Conservation (phyloP, 495 filamentous ascomycete genomes). For the Amorphotheca resinae region DNA sequence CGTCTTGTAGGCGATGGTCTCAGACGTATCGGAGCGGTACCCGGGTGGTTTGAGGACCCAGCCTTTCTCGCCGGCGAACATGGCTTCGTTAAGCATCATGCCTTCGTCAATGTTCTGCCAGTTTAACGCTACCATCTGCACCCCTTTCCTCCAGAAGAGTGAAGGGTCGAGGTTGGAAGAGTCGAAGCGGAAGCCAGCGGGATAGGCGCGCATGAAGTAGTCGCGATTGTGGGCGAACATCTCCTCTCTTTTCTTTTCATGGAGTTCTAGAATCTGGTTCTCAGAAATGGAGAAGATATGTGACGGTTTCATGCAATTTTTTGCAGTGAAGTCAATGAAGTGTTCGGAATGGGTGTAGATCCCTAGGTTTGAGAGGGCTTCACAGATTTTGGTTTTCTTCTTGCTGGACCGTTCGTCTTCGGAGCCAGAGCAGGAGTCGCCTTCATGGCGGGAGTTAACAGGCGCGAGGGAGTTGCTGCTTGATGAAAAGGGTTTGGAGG, state of each 20-base stretch:
- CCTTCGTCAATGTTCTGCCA: constrained; percentile 87
- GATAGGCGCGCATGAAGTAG: constrained; percentile 82
- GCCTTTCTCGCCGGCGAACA: constrained; percentile 72
- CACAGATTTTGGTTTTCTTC: constrained; percentile 55
- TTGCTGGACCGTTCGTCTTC: constrained; percentile 22
- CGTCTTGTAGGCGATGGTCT: constrained; percentile 17
- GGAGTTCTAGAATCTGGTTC: constrained; percentile 56
- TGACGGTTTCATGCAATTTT: constrained; percentile 57
- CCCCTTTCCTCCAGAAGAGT: constrained; percentile 76
- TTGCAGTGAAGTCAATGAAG: constrained; percentile 44
- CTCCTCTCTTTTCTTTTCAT: constrained; percentile 42
- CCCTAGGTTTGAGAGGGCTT: constrained; percentile 58
- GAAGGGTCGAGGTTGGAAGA: constrained; percentile 80
- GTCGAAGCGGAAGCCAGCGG: constrained; percentile 64
- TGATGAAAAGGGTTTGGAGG: constrained; percentile 6
- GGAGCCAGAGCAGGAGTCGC: constrained; percentile 18
- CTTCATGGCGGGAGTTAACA: constrained; percentile 6
- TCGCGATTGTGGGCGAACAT: constrained; percentile 75
- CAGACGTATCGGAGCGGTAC: constrained; percentile 33
- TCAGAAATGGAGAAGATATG: constrained; percentile 87
- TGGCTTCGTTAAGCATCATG: constrained; percentile 91
- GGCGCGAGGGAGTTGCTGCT: constrained; percentile 15
- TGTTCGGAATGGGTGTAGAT: constrained; percentile 73
- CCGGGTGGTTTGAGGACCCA: constrained; percentile 77
- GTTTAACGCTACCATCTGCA: constrained; percentile 87